Conservation (phyloP, 2,329 filamentous ascomycete species). For the Diplocarpon mali region DNA sequence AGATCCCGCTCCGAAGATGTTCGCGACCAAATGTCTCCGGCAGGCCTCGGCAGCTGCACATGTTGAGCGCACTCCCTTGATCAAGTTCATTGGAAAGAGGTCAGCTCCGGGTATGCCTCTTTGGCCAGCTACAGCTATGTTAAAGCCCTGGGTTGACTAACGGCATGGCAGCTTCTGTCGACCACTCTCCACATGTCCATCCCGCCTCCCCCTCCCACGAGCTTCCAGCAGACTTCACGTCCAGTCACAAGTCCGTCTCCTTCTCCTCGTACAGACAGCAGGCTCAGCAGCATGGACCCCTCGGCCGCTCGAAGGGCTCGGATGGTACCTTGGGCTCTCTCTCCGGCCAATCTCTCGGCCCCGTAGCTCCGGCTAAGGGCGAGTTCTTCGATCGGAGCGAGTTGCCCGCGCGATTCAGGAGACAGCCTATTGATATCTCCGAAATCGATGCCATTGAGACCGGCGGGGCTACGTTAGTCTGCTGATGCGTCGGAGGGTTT, state of each 20-base stretch:
- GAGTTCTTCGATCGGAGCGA: constrained; percentile 83
- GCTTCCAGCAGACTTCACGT: constrained; percentile 46
- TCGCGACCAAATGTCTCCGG: constrained; percentile 29
- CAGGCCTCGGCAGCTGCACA: constrained; percentile 25
- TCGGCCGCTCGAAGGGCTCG: constrained; percentile 27
- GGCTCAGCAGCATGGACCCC: constrained; percentile 48
- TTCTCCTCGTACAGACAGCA: constrained; percentile 49
- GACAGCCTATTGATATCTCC: constrained; percentile 58
- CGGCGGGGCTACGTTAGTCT: constrained; percentile 63
- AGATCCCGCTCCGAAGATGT: constrained; percentile 24
- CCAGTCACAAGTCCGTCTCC: constrained; percentile 26
- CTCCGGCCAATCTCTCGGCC: constrained; percentile 57
- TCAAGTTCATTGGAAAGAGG: constrained; percentile 33
- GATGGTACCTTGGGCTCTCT: constrained; percentile 22
- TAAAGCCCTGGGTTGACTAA: constrained; percentile 8
- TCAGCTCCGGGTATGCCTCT: constrained; percentile 28
- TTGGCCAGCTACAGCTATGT: neutral
- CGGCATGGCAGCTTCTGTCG: constrained; percentile 35
- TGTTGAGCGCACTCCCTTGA: constrained; percentile 30
- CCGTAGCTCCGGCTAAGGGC: constrained; percentile 59
- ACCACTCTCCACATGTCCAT: constrained; percentile 47
- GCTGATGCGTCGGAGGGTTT: constrained; percentile 13
- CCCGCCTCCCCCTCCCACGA: constrained; percentile 41
- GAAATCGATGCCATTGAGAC: constrained; percentile 97
- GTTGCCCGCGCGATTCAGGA: constrained; percentile 73